These are phyloP conservation scores for Sequoia sempervirens DNA, from an alignment of 75 land plant genomes.

Conservation along the genomic window DNA sequence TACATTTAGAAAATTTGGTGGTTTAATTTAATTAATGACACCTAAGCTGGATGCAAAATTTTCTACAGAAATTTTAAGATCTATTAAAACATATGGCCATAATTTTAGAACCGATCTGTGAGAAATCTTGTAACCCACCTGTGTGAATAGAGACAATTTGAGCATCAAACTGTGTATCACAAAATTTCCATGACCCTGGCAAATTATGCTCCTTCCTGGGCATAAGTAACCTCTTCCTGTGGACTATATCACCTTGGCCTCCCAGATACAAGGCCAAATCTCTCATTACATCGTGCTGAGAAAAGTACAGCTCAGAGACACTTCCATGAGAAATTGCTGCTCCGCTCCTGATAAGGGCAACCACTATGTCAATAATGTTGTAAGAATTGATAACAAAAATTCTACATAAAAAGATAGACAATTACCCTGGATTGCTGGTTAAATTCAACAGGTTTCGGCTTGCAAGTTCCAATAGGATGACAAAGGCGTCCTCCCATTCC, in stretches of 20 bases:
- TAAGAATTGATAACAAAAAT: background rate
- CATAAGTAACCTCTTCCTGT: constrained; percentile 45
- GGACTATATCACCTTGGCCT: constrained; percentile 12
- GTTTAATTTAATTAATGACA: too few relatives aligned
- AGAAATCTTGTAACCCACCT: constrained; percentile 23
- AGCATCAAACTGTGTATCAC: constrained; percentile 39
- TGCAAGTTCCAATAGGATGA: constrained; percentile 40
- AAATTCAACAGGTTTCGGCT: constrained; percentile 43
- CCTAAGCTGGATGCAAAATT: background rate
- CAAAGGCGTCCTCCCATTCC: constrained; percentile 50
- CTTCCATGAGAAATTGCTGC: constrained; percentile 14
- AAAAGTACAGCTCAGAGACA: constrained; percentile 37
- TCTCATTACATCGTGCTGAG: constrained; percentile 57
- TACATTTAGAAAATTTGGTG: too few relatives aligned
- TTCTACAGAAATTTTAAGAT: background rate
- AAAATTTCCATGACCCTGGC: constrained; percentile 47
- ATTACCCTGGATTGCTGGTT: constrained; percentile 24
- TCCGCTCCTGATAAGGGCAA: background rate
- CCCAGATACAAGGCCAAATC: constrained; percentile 49
- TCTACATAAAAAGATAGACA: background rate
- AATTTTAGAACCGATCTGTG: background rate
- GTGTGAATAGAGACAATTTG: constrained; percentile 58
- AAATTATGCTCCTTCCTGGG: constrained; percentile 35
- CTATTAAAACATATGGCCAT: background rate
- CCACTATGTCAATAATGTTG: background rate